Evolutionary conservation across 164 flowering plant species (phyloP).

Genomic region (Kingdonia uniflora): DNA sequence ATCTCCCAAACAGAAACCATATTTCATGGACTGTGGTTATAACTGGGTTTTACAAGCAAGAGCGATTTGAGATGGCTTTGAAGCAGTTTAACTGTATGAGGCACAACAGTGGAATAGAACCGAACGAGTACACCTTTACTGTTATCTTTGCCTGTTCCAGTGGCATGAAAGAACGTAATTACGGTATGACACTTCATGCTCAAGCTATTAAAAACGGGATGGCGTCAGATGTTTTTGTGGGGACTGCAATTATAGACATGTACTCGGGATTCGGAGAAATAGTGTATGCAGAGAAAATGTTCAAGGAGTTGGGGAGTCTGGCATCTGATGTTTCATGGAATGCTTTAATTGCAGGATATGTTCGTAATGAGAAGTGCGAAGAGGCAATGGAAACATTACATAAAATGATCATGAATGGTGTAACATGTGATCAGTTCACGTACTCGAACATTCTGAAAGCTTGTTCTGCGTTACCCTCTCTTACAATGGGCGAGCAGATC

Average conservation of each 20-base stretch:
- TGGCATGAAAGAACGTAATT: constrained; percentile 2
- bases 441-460: constrained; percentile 16
- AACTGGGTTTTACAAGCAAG: constrained; percentile 13
- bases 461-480: constrained; percentile 17
- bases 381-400: constrained; percentile 18
- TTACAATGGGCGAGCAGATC: constrained; percentile 15
- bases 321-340: constrained; percentile 22
- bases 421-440: constrained; percentile 17
- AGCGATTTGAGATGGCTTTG: constrained; percentile 13
- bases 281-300: constrained; percentile 12
- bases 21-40: constrained; percentile 25
- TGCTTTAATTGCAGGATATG: constrained; percentile 18
- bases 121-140: constrained; percentile 15
- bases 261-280: constrained; percentile 13
- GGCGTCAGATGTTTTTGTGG: constrained; percentile 12
- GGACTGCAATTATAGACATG: constrained; percentile 22
- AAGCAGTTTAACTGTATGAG: constrained; percentile 12
- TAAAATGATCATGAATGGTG: constrained; percentile 8
- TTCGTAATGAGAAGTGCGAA: constrained; percentile 9
- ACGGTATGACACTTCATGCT: constrained; percentile 18
- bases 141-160: constrained; percentile 14
- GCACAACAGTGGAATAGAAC: constrained; percentile 10
- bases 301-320: constrained; percentile 8
- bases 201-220: constrained; percentile 13
- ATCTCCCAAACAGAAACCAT: constrained; percentile 10